phyloP scores from a whole-genome alignment of 345 rosid genomes.

The Gossypium anomalum region DNA sequence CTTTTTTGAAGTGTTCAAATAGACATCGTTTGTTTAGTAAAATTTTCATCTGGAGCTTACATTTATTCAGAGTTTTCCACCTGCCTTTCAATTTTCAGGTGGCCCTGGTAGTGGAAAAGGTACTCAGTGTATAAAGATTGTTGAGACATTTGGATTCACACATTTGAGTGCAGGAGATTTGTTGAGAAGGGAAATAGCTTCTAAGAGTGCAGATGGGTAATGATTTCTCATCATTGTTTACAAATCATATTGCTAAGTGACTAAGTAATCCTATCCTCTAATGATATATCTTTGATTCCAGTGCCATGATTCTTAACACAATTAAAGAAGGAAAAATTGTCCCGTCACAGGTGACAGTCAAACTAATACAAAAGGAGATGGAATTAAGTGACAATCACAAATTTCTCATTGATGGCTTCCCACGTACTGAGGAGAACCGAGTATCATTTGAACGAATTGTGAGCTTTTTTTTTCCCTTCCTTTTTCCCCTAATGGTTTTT shows the following conservation, averaged over 20 bases:
- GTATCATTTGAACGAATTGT: slow-evolving; percentile 66
- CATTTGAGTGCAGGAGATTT: slow-evolving; percentile 84
- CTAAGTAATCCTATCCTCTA: slow-evolving; percentile 10
- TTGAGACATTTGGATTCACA: slow-evolving; percentile 53
- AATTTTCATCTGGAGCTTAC: neutral
- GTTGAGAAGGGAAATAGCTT: slow-evolving; percentile 58
- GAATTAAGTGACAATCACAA: slow-evolving; percentile 46
- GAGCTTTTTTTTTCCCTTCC: slow-evolving; percentile 20
- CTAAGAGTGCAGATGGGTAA: slow-evolving; percentile 68
- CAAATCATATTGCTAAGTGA: neutral
- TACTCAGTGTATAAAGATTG: slow-evolving; percentile 69
- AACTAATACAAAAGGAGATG: slow-evolving; percentile 62
- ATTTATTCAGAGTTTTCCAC: neutral
- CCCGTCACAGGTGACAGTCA: slow-evolving; percentile 79
- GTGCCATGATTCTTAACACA: slow-evolving; percentile 56
- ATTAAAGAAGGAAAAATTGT: slow-evolving; percentile 83
- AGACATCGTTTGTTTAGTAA: neutral
- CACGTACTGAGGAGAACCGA: slow-evolving; percentile 80
- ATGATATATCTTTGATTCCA: slow-evolving; percentile 27
- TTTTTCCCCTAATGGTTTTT: neutral
- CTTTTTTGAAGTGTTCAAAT: neutral
- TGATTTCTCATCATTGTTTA: neutral
- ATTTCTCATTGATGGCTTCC: slow-evolving; percentile 88
- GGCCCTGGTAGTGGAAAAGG: slow-evolving; percentile 95
- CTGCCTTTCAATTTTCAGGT: slow-evolving; percentile 36